These are phyloP conservation scores for Piper longum DNA, from an alignment of 164 flowering plant genomes.

Conservation along the genomic window DNA sequence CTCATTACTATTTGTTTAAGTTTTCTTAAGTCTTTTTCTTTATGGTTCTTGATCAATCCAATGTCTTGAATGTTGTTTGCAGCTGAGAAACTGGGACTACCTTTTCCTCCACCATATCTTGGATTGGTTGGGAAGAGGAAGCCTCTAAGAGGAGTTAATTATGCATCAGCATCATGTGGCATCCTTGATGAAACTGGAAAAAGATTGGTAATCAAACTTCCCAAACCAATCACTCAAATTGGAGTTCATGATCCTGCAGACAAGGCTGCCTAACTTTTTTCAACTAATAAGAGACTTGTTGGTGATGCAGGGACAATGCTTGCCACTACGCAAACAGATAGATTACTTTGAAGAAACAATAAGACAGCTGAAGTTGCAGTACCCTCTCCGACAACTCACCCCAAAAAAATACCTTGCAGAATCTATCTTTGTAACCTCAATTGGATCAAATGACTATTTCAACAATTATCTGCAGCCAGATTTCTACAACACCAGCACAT, in stretches of 20 bases:
- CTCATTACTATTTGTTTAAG: no score
- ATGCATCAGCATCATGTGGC: slow-evolving; percentile 47
- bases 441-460: slow-evolving; percentile 49
- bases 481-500: slow-evolving; percentile 37
- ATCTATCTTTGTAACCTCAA: slow-evolving; percentile 17
- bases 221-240: neutral
- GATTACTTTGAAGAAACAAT: slow-evolving; percentile 30
- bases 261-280: neutral
- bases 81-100: slow-evolving; percentile 44
- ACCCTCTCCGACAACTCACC: neutral
- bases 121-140: slow-evolving; percentile 1
- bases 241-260: neutral
- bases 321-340: slow-evolving; percentile 40
- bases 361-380: slow-evolving; percentile 19
- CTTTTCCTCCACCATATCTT: slow-evolving; percentile 25
- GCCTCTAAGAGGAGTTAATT: slow-evolving; percentile 27
- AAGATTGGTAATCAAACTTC: neutral
- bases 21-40: no score
- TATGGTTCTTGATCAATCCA: no score
- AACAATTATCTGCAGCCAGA: slow-evolving; percentile 43
- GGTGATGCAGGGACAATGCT: slow-evolving; percentile 37
- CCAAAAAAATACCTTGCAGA: slow-evolving; percentile 11
- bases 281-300: neutral
- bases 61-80: slow-evolving; percentile 2
- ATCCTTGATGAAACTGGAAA: slow-evolving; percentile 28